phyloP scores from a whole-genome alignment of 2,329 filamentous ascomycete species.

The Pochonia chlamydosporia region DNA sequence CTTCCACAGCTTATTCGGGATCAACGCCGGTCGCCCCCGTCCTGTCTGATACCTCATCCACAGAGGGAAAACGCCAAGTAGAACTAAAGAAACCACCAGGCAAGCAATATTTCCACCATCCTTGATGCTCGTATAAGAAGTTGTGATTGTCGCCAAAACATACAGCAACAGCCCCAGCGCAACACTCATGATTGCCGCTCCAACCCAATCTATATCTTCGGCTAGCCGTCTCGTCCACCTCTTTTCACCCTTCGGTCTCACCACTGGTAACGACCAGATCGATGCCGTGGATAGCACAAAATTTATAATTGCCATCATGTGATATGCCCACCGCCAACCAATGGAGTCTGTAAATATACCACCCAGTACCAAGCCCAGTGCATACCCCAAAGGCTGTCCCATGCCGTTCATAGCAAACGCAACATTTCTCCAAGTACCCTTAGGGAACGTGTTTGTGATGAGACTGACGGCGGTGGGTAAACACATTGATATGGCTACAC shows the following conservation, averaged over 20 bases:
- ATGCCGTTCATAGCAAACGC: slow-evolving; percentile 39
- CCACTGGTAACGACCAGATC: slow-evolving; percentile 29
- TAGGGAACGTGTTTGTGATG: slow-evolving; percentile 30
- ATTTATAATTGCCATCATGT: slow-evolving; percentile 30
- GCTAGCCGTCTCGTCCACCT: slow-evolving; percentile 20
- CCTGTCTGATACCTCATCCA: slow-evolving; percentile 49
- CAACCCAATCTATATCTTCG: slow-evolving; percentile 48
- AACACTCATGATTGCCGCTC: slow-evolving; percentile 36
- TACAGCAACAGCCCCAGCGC: slow-evolving; percentile 45
- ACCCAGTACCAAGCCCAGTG: slow-evolving; percentile 42
- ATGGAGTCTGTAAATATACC: slow-evolving; percentile 41
- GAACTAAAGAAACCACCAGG: slow-evolving; percentile 33
- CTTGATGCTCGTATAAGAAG: slow-evolving; percentile 30
- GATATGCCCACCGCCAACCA: slow-evolving; percentile 43
- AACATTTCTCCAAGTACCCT: slow-evolving; percentile 30
- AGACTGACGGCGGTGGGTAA: slow-evolving; percentile 30
- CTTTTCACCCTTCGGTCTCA: slow-evolving; percentile 16
- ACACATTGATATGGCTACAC: slow-evolving; percentile 31
- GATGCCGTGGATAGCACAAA: slow-evolving; percentile 28
- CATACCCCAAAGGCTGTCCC: slow-evolving; percentile 40
- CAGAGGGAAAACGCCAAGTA: slow-evolving; percentile 43
- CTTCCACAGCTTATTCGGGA: slow-evolving; percentile 55
- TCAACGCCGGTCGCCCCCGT: slow-evolving; percentile 43
- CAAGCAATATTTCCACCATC: slow-evolving; percentile 36
- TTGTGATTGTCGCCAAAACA: slow-evolving; percentile 40